phyloP scores from a whole-genome alignment of 768 basidiomycete genomes.

The Psilocybe cubensis region DNA sequence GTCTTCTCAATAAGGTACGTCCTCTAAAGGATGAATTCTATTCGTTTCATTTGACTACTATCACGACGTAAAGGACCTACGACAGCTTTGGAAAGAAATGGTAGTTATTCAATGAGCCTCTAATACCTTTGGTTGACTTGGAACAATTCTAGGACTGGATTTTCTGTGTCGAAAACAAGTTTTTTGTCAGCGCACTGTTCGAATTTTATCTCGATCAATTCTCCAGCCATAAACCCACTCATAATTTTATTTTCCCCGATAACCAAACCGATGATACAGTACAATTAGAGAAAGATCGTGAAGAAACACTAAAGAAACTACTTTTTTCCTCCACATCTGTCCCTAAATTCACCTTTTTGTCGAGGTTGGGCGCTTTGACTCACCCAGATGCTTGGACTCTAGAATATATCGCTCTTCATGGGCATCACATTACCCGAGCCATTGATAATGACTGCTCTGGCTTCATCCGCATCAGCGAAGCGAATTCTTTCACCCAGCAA shows the following conservation, averaged over 20 bases:
- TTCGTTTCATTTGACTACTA: no score
- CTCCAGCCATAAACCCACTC: conserved; percentile 2
- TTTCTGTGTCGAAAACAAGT: conserved; percentile 27
- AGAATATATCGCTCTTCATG: conserved; percentile 16
- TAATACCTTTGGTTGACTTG: background rate
- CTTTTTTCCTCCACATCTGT: background rate
- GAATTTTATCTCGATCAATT: conserved; percentile 27
- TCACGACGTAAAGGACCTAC: no score
- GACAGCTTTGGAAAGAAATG: conserved; percentile 19
- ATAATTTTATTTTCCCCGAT: background rate
- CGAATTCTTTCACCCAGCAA: conserved; percentile 18
- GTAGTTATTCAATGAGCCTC: background rate
- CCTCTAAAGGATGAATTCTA: no score
- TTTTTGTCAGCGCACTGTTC: conserved; percentile 22
- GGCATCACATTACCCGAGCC: conserved; percentile 13
- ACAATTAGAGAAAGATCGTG: no score
- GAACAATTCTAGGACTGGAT: conserved; percentile 21
- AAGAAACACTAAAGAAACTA: background rate
- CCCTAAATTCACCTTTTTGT: conserved; percentile 2
- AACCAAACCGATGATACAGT: background rate
- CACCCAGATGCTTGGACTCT: conserved; percentile 24
- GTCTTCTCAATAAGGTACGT: conserved; percentile 19
- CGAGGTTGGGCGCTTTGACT: conserved; percentile 4
- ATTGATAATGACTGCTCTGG: conserved; percentile 25
- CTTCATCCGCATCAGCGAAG: conserved; percentile 27